Evolutionary conservation across 2,329 filamentous ascomycete genomes (phyloP).

Genomic region (Aspergillus felis): DNA sequence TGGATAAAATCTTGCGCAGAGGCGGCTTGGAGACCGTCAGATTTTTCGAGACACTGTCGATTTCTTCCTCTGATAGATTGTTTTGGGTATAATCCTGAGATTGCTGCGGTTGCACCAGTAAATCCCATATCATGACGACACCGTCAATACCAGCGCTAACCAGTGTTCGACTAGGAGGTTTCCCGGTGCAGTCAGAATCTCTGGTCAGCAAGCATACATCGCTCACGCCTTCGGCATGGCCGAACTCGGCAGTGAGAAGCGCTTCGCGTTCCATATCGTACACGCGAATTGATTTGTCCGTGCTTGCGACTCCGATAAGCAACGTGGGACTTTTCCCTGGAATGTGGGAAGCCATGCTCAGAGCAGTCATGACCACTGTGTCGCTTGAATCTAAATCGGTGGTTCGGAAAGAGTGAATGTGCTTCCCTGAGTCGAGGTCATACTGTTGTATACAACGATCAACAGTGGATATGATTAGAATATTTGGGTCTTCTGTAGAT

Average conservation of each 20-base stretch:
- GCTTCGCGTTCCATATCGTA: slow-evolving; percentile 75
- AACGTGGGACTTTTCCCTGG: slow-evolving; percentile 59
- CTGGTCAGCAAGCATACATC: slow-evolving; percentile 68
- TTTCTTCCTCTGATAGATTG: slow-evolving; percentile 31
- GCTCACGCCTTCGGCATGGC: slow-evolving; percentile 90
- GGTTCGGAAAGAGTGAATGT: slow-evolving; percentile 72
- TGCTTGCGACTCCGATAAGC: slow-evolving; percentile 84
- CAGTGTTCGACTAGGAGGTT: slow-evolving; percentile 48
- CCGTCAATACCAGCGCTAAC: slow-evolving; percentile 76
- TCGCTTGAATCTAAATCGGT: slow-evolving; percentile 76
- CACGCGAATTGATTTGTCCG: slow-evolving; percentile 89
- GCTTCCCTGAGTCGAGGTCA: slow-evolving; percentile 63
- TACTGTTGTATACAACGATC: slow-evolving; percentile 59
- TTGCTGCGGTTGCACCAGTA: slow-evolving; percentile 33
- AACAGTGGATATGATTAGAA: slow-evolving; percentile 57
- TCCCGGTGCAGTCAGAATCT: slow-evolving; percentile 29
- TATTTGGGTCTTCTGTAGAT: slow-evolving; percentile 56
- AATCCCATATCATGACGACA: slow-evolving; percentile 74
- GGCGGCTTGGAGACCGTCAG: slow-evolving; percentile 62
- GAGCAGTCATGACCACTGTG: slow-evolving; percentile 74
- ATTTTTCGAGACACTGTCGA: slow-evolving; percentile 42
- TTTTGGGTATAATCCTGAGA: slow-evolving; percentile 26
- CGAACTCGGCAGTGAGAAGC: slow-evolving; percentile 85
- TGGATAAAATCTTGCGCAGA: slow-evolving; percentile 79
- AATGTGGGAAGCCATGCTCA: slow-evolving; percentile 57